These are phyloP conservation scores for Lachnellula willkommii DNA, from an alignment of 2,329 filamentous ascomycete species.

Conservation along the genomic window DNA sequence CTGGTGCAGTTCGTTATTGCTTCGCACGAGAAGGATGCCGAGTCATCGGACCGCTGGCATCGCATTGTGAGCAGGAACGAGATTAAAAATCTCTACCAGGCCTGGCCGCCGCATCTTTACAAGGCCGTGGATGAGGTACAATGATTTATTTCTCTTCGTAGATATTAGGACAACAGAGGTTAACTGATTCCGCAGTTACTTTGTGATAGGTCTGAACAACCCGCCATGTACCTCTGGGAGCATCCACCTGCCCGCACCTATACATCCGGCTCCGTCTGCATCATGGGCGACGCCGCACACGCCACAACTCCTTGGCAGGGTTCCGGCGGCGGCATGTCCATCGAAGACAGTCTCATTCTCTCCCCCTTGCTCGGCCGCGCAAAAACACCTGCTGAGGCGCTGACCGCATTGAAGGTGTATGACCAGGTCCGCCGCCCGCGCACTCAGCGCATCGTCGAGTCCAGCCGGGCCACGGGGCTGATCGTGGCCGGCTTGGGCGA, in stretches of 20 bases:
- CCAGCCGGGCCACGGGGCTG: not conserved
- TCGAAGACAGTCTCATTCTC: conserved; percentile 28
- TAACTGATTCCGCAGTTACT: not conserved
- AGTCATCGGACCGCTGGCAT: not conserved
- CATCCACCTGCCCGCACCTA: not conserved
- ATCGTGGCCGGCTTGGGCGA: conserved; percentile 1
- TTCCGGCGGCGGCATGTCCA: conserved; percentile 49
- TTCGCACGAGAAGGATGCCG: not conserved
- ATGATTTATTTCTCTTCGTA: not conserved
- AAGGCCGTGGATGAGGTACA: not conserved
- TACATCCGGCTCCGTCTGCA: conserved; percentile 29
- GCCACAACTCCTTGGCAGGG: conserved; percentile 55
- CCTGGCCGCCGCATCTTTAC: not conserved
- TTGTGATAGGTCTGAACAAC: not conserved
- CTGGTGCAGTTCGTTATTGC: not conserved
- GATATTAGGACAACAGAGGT: not conserved
- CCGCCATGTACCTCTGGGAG: not conserved
- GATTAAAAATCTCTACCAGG: not conserved
- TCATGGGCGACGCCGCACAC: conserved; percentile 58
- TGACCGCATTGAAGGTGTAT: not conserved
- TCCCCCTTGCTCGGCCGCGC: conserved; percentile 15
- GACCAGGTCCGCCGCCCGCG: conserved; percentile 5
- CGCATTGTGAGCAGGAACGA: not conserved
- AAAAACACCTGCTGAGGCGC: not conserved
- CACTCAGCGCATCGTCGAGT: not conserved